Conservation (phyloP, 2,329 filamentous ascomycete genomes). For the Pestalotiopsis sp. region DNA sequence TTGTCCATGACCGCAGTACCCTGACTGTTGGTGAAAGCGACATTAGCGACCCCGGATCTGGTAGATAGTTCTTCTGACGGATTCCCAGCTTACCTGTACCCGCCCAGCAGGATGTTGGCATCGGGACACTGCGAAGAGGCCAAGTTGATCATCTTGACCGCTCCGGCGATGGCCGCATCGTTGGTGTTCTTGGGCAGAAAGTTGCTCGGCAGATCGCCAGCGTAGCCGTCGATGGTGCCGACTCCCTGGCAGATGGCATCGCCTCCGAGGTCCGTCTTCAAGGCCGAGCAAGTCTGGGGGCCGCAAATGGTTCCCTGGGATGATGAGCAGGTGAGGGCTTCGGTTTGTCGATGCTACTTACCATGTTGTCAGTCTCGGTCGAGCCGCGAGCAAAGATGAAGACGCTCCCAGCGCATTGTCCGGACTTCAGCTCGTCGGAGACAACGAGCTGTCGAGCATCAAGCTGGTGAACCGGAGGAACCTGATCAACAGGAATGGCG, state of each 20-base stretch:
- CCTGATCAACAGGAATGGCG: constrained; percentile 15
- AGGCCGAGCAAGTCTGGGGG: constrained; percentile 26
- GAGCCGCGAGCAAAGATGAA: constrained; percentile 22
- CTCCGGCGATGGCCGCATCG: constrained; percentile 27
- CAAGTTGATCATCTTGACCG: constrained; percentile 15
- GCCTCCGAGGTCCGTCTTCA: constrained; percentile 27
- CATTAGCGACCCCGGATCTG: constrained; percentile 22
- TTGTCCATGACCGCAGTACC: constrained; percentile 40
- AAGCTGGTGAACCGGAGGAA: constrained; percentile 6
- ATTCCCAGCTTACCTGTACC: constrained; percentile 21
- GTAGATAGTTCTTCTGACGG: constrained; percentile 17
- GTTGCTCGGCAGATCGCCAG: constrained; percentile 29
- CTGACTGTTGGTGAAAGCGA: constrained; percentile 22
- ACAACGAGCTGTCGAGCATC: constrained; percentile 8
- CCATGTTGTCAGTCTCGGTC: constrained; percentile 7
- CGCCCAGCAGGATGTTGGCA: constrained; percentile 1
- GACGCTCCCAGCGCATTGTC: constrained; percentile 28
- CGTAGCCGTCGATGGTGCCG: constrained; percentile 29
- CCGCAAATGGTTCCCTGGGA: constrained; percentile 30
- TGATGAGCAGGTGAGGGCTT: not conserved
- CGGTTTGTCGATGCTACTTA: not conserved
- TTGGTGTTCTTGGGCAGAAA: constrained; percentile 27
- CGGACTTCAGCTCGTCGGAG: constrained; percentile 18
- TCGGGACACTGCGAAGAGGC: constrained; percentile 3
- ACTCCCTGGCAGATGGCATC: constrained; percentile 36